Base-by-base conservation (phyloP, 2,329 filamentous ascomycete species). In the Amauroascus verrucosus region DNA sequence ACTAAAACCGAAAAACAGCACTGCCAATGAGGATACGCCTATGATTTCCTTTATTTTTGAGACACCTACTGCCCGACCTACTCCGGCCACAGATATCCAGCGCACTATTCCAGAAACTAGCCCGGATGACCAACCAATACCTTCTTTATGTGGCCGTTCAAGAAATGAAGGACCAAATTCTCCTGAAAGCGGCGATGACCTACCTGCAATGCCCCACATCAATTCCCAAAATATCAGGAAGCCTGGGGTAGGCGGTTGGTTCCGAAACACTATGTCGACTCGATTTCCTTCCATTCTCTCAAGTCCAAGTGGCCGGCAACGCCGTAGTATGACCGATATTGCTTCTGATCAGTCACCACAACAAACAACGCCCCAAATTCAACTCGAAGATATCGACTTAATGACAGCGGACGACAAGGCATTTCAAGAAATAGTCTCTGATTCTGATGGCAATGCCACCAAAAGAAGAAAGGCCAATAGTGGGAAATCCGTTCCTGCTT, bases 281-380 rank as follows among this genome's bases (percentile, higher is more conserved):
- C 54, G 41, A 35, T 50, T 55, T 54, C 51, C 45, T 41, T 48
- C 53, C 7, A 63, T 67, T 6, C 56, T 70, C 13, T 72, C 70
- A 1, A 73, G 67, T 54, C 70, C 66, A 32, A 69, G 64, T 51
- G 66, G 65, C 44, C 63, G 65, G 28, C 65, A 65, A 49, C 67
- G 69, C 40, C 64, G 66, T 50, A 62, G 64, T 48, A 61, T 72
- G 50, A 68, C 70, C 11, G 67, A 72, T 28, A 72, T 75, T 58
- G 70, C 70, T 22, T 63, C 67, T 1, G 70, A 72, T 49, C 62
- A 64, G 44, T 72, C 72, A 2, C 72, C 72, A 5, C 64, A 55
- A 16, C 56, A 55, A 37, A 41, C 52, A 11, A 30, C 48, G 11
- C 56, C 60, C n/a, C 52, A 68, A 46, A 61, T 65, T 47, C 61